Conservation (phyloP, 1,139 yeast species). For the Suhomyces maxii region DNA sequence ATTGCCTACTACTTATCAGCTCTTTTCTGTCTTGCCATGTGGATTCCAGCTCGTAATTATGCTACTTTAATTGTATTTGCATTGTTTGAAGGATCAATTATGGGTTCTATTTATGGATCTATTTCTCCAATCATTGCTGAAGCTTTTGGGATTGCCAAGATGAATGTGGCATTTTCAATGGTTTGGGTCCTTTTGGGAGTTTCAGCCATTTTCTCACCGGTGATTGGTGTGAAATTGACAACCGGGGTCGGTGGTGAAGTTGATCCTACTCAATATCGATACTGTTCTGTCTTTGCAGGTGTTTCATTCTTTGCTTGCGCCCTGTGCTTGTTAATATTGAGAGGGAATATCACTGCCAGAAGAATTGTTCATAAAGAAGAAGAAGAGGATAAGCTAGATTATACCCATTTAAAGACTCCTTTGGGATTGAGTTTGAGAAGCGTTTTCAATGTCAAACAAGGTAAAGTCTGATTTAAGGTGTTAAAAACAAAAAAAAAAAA, state of each 20-base stretch:
- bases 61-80: slow-evolving; percentile 53
- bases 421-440: slow-evolving; percentile 14
- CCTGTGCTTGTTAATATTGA: slow-evolving; percentile 33
- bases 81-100: slow-evolving; percentile 46
- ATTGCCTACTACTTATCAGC: slow-evolving; percentile 37
- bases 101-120: slow-evolving; percentile 47
- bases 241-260: slow-evolving; percentile 25
- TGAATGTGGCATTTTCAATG: slow-evolving; percentile 50
- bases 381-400: slow-evolving; percentile 21
- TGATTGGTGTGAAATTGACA: slow-evolving; percentile 52
- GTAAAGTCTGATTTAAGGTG: not conserved
- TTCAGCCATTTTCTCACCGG: slow-evolving; percentile 51
- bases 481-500: too few relatives aligned
- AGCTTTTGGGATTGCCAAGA: slow-evolving; percentile 44
- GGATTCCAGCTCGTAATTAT: slow-evolving; percentile 59
- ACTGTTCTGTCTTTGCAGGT: slow-evolving; percentile 57
- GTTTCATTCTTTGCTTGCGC: slow-evolving; percentile 48
- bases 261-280: slow-evolving; percentile 45
- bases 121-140: slow-evolving; percentile 28
- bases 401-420: slow-evolving; percentile 21
- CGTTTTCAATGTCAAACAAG: slow-evolving; percentile 12
- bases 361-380: slow-evolving; percentile 22
- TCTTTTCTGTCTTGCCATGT: slow-evolving; percentile 49
- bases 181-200: slow-evolving; percentile 49
- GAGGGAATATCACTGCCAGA: slow-evolving; percentile 53